Evolutionary conservation across 176 grass and related monocot genomes (phyloP), one percentile per base, ranked within the genome.

Genomic region (Ampelocalamus luodianensis): DNA sequence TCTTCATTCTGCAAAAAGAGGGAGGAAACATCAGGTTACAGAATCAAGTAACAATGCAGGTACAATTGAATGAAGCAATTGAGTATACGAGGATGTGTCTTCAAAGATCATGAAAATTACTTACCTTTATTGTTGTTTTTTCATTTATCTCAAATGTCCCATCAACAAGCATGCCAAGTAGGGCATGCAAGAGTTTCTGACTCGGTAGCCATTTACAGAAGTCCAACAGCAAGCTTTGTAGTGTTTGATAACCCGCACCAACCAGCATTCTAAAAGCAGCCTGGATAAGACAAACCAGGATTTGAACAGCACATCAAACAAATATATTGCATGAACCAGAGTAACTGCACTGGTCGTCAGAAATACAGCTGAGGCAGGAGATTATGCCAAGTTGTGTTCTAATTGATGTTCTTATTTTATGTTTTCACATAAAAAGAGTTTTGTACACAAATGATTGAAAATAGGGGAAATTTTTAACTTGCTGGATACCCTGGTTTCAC

Each of bases 91-190:
- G 45, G 67, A 51, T 74, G 60, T 71, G 84, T 37, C 74, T 61
- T 69, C 64, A 72, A 90, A 85, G 59, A 82, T 20, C 59, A 67
- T 64, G 27, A 48, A 51, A 48, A 76, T 71, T 65, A 42, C 83
- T 46, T 65, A 91, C 96, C 93, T 92, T 95, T 83, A 98, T 93
- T 82, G 88, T 89, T 76, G 86, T 87, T 86, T 93, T 92, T 49
- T 94, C 93, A 84, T 93, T 91, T 85, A 92, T 86, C 51, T 90
- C 83, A 85, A 98, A 98, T 79, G 77, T 88, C 65, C 96, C 96
- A 79, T 95, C 96, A 46, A 95, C 93, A 89, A 98, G 96, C 96
- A 98, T 95, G 85, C 91, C 88, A 89, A 98, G 91, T 77, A 98
- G 78, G 34, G 91, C 91, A 89, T 91, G 72, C 69, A 98, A 60